Conservation (phyloP, 129 eudicot species). For the Saussurea involucrata region DNA sequence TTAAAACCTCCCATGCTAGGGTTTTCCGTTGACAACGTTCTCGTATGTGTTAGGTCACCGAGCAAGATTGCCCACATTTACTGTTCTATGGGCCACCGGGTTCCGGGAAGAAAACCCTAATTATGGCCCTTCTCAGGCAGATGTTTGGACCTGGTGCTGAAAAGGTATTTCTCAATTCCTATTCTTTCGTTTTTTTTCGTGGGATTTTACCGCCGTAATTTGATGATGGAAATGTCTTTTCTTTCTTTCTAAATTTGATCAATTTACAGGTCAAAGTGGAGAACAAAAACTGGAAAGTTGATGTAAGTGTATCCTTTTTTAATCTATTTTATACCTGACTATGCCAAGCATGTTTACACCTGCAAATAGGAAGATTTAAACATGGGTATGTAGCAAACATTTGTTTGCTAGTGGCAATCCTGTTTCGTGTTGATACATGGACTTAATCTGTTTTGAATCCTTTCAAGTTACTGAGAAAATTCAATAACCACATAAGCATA, state of each 20-base stretch:
- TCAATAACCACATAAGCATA: not conserved
- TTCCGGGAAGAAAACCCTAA: conserved; percentile 97
- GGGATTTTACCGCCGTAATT: not conserved
- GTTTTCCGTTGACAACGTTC: not conserved
- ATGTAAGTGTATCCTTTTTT: conserved; percentile 50
- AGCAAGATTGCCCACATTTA: conserved; percentile 96
- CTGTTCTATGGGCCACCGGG: conserved; percentile 93
- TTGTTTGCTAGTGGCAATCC: too few relatives aligned
- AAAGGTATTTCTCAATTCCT: conserved; percentile 43
- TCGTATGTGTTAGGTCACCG: conserved; percentile 55
- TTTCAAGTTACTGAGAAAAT: not conserved
- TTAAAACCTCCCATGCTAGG: conserved; percentile 5
- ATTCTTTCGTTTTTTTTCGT: not conserved
- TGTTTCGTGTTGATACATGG: too few relatives aligned
- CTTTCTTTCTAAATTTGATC: conserved; percentile 6
- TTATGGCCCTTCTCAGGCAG: conserved; percentile 95
- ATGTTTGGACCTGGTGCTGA: conserved; percentile 94
- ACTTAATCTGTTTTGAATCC: not conserved
- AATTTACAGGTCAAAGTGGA: conserved; percentile 82
- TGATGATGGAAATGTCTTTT: not conserved
- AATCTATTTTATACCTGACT: not conserved
- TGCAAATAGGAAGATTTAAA: not conserved
- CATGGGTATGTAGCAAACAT: not conserved
- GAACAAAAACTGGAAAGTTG: conserved; percentile 87
- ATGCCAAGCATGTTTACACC: not conserved